Evolutionary conservation across 208 protist species (phyloP).

Genomic region (Tetramitus jugosus): DNA sequence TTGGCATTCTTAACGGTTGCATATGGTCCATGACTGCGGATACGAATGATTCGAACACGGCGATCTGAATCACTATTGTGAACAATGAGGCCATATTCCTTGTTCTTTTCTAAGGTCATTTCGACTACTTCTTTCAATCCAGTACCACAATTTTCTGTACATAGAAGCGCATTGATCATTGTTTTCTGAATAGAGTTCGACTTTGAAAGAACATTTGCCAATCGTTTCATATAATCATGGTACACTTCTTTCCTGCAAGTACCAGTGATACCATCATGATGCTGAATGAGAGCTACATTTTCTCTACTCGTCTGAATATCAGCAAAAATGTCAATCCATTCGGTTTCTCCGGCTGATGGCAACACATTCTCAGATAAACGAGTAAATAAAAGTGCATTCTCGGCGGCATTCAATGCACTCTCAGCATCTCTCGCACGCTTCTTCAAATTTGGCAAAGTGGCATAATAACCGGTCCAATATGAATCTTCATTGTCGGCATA

Average conservation of each 20-base stretch:
- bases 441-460: constrained; percentile 40
- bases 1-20: no score
- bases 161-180: background rate
- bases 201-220: background rate
- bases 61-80: no score
- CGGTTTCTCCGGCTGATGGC: background rate
- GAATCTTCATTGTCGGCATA: constrained; percentile 48
- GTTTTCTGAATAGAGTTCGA: background rate
- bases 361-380: background rate
- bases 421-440: constrained; percentile 16
- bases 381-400: constrained; percentile 30
- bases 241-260: constrained; percentile 31
- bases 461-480: constrained; percentile 51
- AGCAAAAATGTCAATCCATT: background rate
- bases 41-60: no score
- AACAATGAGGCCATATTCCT: no score
- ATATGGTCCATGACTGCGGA: no score
- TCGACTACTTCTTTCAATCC: no score
- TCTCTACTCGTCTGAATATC: background rate
- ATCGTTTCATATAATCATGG: constrained; percentile 31
- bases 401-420: constrained; percentile 21
- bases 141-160: no score
- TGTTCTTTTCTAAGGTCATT: no score
- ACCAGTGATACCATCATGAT: constrained; percentile 38
- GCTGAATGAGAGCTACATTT: constrained; percentile 21